These are phyloP conservation scores for Fusarium sarcochroum DNA, from an alignment of 2,329 filamentous ascomycete species.

Conservation along the genomic window DNA sequence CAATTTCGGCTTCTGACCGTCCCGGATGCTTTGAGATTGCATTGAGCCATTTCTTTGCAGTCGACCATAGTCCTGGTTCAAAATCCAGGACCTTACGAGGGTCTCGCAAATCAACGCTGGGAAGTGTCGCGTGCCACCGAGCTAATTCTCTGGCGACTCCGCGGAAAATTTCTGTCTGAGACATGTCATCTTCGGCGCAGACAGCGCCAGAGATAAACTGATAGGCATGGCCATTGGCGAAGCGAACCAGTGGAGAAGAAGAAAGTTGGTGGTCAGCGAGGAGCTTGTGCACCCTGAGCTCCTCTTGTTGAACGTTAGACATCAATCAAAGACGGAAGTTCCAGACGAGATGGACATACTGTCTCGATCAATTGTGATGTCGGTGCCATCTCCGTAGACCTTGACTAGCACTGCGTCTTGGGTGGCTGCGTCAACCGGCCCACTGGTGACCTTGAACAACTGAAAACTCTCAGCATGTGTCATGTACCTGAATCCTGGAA, in stretches of 20 bases:
- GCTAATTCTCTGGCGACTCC: slow-evolving; percentile 42
- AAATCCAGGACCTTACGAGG: slow-evolving; percentile 8
- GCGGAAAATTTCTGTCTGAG: slow-evolving; percentile 28
- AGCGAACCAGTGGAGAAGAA: slow-evolving; percentile 36
- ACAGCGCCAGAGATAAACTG: slow-evolving; percentile 32
- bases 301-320: slow-evolving; percentile 40
- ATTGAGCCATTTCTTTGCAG: slow-evolving; percentile 42
- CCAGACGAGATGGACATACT: slow-evolving; percentile 32
- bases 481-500: background rate
- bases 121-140: slow-evolving; percentile 37
- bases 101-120: background rate
- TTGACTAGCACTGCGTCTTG: slow-evolving; percentile 34
- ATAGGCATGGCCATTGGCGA: slow-evolving; percentile 41
- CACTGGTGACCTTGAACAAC: slow-evolving; percentile 38
- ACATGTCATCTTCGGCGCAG: slow-evolving; percentile 35
- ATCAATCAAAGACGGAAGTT: slow-evolving; percentile 9
- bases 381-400: slow-evolving; percentile 43
- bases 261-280: slow-evolving; percentile 37
- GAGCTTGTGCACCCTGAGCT: slow-evolving; percentile 39
- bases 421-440: background rate
- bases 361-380: slow-evolving; percentile 42
- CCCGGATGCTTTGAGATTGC: slow-evolving; percentile 21
- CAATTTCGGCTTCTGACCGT: slow-evolving; percentile 12
- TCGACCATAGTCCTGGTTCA: slow-evolving; percentile 40
- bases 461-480: slow-evolving; percentile 18